A percentile compares a stretch with the other conserved stretches of the same genome.
Evolutionary conservation across 1,284 basidiomycete genomes (phyloP).

Genomic region (Malassezia globosa): DNA sequence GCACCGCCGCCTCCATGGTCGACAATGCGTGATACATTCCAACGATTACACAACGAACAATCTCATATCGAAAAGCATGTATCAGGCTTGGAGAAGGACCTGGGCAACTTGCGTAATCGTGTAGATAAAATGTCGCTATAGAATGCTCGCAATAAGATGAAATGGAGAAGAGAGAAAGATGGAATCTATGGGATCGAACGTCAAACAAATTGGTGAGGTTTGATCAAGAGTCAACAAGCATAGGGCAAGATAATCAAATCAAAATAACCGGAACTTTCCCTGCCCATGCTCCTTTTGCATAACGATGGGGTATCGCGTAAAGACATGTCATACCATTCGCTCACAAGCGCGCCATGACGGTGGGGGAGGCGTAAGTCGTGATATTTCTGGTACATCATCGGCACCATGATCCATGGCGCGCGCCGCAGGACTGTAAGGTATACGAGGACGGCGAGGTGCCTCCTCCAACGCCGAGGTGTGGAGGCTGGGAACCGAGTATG

Average conservation of each 20-base stretch:
- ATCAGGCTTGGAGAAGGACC: slow-evolving; percentile 8
- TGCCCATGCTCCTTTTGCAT: neutral
- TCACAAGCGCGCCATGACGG: neutral
- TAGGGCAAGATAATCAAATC: neutral
- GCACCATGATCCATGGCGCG: neutral
- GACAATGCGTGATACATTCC: neutral
- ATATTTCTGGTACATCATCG: neutral
- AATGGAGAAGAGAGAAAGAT: too few relatives aligned
- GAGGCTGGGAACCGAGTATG: neutral
- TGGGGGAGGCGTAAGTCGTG: neutral
- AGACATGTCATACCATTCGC: too few relatives aligned
- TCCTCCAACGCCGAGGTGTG: neutral
- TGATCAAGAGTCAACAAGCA: too few relatives aligned
- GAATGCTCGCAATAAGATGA: neutral
- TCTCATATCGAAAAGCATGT: slow-evolving; percentile 5
- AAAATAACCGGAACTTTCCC: neutral
- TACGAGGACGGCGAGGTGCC: neutral
- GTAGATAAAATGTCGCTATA: slow-evolving; percentile 7
- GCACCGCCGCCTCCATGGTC: neutral
- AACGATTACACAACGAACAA: slow-evolving; percentile 5
- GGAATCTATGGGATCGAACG: too few relatives aligned
- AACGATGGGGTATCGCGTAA: too few relatives aligned
- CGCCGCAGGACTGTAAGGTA: neutral
- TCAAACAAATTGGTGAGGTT: neutral
- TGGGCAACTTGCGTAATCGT: slow-evolving; percentile 6